Evolutionary conservation across 108 stramenopile species (phyloP).

Genomic region (Mayamaea pseudoterrestris): DNA sequence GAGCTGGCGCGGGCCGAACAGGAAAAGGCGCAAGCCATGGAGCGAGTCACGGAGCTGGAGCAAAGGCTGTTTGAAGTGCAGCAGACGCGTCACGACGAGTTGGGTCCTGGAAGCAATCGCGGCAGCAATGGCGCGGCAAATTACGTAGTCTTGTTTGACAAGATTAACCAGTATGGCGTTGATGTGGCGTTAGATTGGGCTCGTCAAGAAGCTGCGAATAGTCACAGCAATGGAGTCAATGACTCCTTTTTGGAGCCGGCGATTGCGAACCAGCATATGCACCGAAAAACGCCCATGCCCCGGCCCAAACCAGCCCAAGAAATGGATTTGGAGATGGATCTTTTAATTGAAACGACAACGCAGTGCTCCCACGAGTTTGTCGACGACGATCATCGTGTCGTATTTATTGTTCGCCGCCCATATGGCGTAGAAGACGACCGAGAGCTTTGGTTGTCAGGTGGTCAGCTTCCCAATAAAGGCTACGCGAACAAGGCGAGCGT

Average conservation of each 20-base stretch:
- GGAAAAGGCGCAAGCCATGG: conserved; percentile 21
- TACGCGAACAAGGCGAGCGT: conserved; percentile 36
- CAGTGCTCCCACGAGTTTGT: conserved; percentile 42
- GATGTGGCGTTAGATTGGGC: conserved; percentile 27
- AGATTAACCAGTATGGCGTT: conserved; percentile 22
- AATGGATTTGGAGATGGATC: background rate
- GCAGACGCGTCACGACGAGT: no score
- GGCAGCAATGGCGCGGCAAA: background rate
- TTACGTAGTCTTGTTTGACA: conserved; percentile 16
- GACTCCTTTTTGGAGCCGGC: background rate
- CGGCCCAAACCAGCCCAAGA: conserved; percentile 11
- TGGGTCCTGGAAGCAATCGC: no score
- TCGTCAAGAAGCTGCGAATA: conserved; percentile 5
- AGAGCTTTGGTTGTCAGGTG: conserved; percentile 14
- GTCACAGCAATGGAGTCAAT: background rate
- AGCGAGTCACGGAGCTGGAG: conserved; percentile 15
- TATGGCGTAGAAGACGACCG: conserved; percentile 19
- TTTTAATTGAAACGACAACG: conserved; percentile 23
- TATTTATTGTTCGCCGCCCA: conserved; percentile 44
- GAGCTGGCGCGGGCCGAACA: conserved; percentile 6
- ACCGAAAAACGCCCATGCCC: conserved; percentile 19
- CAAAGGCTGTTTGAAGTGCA: conserved; percentile 7
- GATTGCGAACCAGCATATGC: background rate
- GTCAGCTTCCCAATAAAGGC: conserved; percentile 10
- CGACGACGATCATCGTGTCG: conserved; percentile 24